Evolutionary conservation across 306 rosid species (phyloP), one percentile per base, ranked within the genome.

Genomic region (Fragaria ananassa): DNA sequence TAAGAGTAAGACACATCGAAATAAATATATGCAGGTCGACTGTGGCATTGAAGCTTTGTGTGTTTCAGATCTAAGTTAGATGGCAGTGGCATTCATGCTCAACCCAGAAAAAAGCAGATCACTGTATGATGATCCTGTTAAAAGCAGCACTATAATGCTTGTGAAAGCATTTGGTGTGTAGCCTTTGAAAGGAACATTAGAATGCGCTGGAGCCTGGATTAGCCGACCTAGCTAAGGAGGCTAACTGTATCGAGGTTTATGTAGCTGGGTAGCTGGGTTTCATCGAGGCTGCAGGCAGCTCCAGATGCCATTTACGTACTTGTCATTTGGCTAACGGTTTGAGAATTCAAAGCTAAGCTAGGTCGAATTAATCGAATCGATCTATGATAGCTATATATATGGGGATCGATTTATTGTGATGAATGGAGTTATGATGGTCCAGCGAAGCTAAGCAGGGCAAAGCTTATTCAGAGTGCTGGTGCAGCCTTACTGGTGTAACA

Each of bases 261-360:
- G 21, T 65, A 37, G 70, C 69, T 64, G 12, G 90, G 74, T 78
- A 88, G 80, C 47, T 14, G 14, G 42, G 21, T 19, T 39, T 39
- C 68, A 29, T 61, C 42, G 21, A 39, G 42, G 42, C 42, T 39
- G 42, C 42, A 58, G 25, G 42, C 42, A 58, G 25, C 67, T 17
- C 46, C 27, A 78, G 53, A 87, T 82, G 70, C 80, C 80, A 81
- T 84, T 81, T 80, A 74, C 7, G 66, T 41, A 80, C 87, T 81
- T 70, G 84, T 85, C 85, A 75, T 51, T 80, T 58, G 76, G 82
- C 67, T 84, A 83, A 89, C 87, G 93, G 93, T 90, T 85, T 89
- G 78, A 81, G 89, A 86, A 78, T 78, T 56, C 57, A 80, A 72
- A 39, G 66, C 23, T 5, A 11, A 29, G 13, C 10, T 4, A 45